Evolutionary conservation across 345 rosid genomes (phyloP), one percentile per base, ranked within the genome.

Genomic region (Eucalyptus brandiana): DNA sequence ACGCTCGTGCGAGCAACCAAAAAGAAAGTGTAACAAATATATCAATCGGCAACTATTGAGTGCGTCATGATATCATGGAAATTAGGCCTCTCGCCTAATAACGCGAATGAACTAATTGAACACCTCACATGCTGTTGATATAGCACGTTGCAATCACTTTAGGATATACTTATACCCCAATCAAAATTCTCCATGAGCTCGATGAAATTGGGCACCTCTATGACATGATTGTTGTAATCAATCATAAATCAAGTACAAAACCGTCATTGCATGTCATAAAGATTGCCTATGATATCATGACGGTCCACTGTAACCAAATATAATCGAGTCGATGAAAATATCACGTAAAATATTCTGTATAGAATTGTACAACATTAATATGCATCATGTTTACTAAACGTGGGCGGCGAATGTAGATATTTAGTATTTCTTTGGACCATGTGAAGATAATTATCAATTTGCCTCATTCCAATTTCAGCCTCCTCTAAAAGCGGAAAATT

Each of bases 231-330:
- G 28, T 76, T 76, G 47, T 37, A 4, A 21, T 34, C 3, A 6
- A 19, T 40, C 3, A 13, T 76, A 11, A 76, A 76, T 40, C 16
- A 69, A 69, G 14, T 16, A 19, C 24, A 34, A 34, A 34, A 34
- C 3, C 2, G 5, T 76, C 85, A 23, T 14, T 3, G 7, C 16
- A 40, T 21, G 9, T 4, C 9, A 23, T 12, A 12, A 40, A 76
- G 28, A 76, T 72, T 21, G 28, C 23, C 2, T 11, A 11, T 37
- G 45, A 40, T 37, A 21, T 40, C 28, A 21, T 1, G 44, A 10
- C 2, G 26, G 11, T 34, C 21, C 7, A 18, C 0, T 6, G 3
- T 16, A 6, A 12, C 0, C 6, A 3, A 34, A 4, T 0, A 7
- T n/a, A 65, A 7, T 9, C 4, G 40, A 65, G 40, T n/a, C 6